Conservation (phyloP, 306 rosid species). For the Aeschynomene evenia region DNA sequence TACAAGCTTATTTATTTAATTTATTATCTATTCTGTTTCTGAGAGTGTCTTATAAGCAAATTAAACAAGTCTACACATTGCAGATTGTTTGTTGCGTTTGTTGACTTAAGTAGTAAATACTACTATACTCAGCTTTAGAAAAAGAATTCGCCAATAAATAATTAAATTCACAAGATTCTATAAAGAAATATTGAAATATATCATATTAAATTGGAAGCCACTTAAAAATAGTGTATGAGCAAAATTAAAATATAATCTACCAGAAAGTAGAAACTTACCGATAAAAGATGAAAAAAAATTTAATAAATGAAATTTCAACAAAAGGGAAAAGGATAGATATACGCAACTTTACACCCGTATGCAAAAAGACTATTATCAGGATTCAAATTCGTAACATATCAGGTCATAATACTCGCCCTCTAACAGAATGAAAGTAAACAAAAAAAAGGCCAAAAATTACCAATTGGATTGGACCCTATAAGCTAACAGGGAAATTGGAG, state of each 20-base stretch:
- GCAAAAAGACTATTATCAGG: no score
- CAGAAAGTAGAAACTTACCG: constrained; percentile 13
- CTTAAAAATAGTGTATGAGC: constrained; percentile 23
- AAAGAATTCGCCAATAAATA: neutral
- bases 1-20: constrained; percentile 36
- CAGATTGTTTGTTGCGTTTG: constrained; percentile 39
- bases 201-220: neutral
- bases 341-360: no score
- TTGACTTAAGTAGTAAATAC: constrained; percentile 26
- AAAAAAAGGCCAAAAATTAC: constrained; percentile 3
- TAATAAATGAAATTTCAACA: neutral
- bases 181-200: constrained; percentile 7
- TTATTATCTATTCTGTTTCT: constrained; percentile 21
- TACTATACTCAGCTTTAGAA: constrained; percentile 8
- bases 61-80: constrained; percentile 14
- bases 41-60: constrained; percentile 75
- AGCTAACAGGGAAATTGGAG: neutral
- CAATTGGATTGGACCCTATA: constrained; percentile 28
- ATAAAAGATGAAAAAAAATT: neutral
- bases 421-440: neutral
- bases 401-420: no score
- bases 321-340: no score
- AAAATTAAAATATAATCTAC: constrained; percentile 1
- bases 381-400: no score
- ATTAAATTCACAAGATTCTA: neutral